Percentiles rank a stretch among this genome's conserved stretches.
phyloP scores from a whole-genome alignment of 1,139 yeast species.

The Williopsis jadinii region DNA sequence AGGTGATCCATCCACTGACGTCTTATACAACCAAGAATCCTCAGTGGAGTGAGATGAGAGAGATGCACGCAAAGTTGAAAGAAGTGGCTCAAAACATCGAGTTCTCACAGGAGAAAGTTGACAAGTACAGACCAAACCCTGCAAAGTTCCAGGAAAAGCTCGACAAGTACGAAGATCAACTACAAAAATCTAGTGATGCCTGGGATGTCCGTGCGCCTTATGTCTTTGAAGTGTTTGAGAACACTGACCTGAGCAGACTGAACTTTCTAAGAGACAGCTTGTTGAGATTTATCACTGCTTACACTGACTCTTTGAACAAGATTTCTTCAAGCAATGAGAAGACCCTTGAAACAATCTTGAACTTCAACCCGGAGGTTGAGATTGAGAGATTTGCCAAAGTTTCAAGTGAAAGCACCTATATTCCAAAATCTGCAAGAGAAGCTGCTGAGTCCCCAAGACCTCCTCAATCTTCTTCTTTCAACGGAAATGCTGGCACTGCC shows the following conservation, averaged over 20 bases:
- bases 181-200: constrained; percentile 19
- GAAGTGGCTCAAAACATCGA: constrained; percentile 32
- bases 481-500: not conserved
- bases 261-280: constrained; percentile 62
- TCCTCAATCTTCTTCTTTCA: not conserved
- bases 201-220: constrained; percentile 82
- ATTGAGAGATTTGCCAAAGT: constrained; percentile 49
- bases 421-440: constrained; percentile 21
- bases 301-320: constrained; percentile 39
- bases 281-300: constrained; percentile 60
- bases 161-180: constrained; percentile 16
- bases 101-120: constrained; percentile 22
- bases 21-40: constrained; percentile 47
- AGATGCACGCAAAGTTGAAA: constrained; percentile 33
- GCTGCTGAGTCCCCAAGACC: constrained; percentile 18
- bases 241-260: constrained; percentile 62
- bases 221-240: constrained; percentile 70
- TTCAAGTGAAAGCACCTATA: constrained; percentile 21
- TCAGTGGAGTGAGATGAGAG: constrained; percentile 38
- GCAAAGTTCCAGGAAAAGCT: constrained; percentile 19
- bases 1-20: constrained; percentile 48
- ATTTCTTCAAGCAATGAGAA: constrained; percentile 52
- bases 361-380: constrained; percentile 53
- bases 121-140: constrained; percentile 17
- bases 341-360: constrained; percentile 58